Base-by-base conservation (phyloP, 1,284 basidiomycete species). In the Rhodotorula sp. region DNA sequence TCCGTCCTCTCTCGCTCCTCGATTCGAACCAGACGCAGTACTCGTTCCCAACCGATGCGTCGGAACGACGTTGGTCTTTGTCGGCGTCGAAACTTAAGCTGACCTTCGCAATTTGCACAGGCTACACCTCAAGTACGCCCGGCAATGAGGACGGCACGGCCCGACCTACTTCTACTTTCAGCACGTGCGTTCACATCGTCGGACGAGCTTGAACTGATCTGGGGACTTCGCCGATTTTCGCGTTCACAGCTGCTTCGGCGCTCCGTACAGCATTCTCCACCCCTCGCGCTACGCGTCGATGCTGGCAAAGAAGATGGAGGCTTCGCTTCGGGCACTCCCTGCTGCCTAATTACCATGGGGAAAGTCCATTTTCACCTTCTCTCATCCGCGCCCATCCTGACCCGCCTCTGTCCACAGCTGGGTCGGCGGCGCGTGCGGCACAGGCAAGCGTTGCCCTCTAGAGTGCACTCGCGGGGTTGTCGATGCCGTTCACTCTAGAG, bases 331-430 rank as follows among this genome's bases (percentile, higher is more conserved):
- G 87, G 92, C 73, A 94, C 94, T 79, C 83, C 62, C n/a, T 97
- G 94, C 85, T 99, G 92, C 92, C 86, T 98, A 79, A 92, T 99
- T 87, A 98, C 98, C 88, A 99, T 95, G 31, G 95, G 95, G 15
- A n/a, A n/a, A n/a, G n/a, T n/a, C n/a, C n/a, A n/a, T n/a, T n/a
- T n/a, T n/a, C n/a, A n/a, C n/a, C n/a, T n/a, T n/a, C n/a, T n/a
- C n/a, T n/a, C n/a, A n/a, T n/a, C n/a, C n/a, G n/a, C n/a, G n/a
- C n/a, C n/a, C n/a, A n/a, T n/a, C n/a, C n/a, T n/a, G n/a, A n/a
- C n/a, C n/a, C n/a, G n/a, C n/a, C n/a, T n/a, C n/a, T n/a, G n/a
- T n/a, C n/a, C n/a, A n/a, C n/a, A n/a, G n/a, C n/a, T 99, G 95
- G 95, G 90, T 91, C 67, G 89, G 91, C 71, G 95, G 95, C 81